Conservation (phyloP, 2,329 filamentous ascomycete genomes). For the Fusarium dlaminii region DNA sequence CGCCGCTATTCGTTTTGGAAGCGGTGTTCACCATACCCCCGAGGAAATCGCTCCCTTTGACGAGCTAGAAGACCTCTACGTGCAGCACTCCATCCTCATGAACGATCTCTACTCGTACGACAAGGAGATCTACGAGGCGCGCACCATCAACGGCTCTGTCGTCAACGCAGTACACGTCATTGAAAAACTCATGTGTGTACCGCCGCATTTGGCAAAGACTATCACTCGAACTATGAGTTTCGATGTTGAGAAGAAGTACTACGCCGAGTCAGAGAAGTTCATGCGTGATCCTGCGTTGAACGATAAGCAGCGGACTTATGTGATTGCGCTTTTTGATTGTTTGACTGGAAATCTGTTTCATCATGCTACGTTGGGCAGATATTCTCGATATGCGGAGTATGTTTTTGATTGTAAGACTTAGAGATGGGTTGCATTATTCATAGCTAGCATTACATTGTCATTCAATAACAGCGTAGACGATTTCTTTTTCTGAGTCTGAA, state of each 20-base stretch:
- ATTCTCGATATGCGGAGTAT: not conserved
- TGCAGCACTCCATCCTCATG: not conserved
- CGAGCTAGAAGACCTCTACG: constrained; percentile 10
- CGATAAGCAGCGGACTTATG: not conserved
- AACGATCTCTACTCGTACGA: constrained; percentile 25
- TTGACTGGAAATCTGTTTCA: constrained; percentile 9
- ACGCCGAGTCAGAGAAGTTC: constrained; percentile 1
- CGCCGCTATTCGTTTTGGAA: constrained; percentile 15
- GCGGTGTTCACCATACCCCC: not conserved
- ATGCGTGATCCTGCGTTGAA: not conserved
- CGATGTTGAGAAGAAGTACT: constrained; percentile 21
- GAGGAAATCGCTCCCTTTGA: constrained; percentile 4
- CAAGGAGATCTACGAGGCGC: constrained; percentile 15
- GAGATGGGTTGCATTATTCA: not conserved
- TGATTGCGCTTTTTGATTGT: constrained; percentile 3
- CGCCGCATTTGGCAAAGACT: not conserved
- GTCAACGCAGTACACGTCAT: constrained; percentile 14
- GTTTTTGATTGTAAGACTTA: not conserved
- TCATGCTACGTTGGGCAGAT: constrained; percentile 23
- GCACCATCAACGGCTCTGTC: not conserved
- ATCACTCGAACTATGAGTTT: not conserved
- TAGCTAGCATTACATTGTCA: not conserved
- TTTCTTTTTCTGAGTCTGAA: not conserved
- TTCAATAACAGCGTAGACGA: not conserved
- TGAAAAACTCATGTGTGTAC: not conserved